A percentile compares a stretch with the other conserved stretches of the same genome.
Evolutionary conservation across 352 stramenopile species (phyloP).

Genomic region (Globisporangium middletonii): DNA sequence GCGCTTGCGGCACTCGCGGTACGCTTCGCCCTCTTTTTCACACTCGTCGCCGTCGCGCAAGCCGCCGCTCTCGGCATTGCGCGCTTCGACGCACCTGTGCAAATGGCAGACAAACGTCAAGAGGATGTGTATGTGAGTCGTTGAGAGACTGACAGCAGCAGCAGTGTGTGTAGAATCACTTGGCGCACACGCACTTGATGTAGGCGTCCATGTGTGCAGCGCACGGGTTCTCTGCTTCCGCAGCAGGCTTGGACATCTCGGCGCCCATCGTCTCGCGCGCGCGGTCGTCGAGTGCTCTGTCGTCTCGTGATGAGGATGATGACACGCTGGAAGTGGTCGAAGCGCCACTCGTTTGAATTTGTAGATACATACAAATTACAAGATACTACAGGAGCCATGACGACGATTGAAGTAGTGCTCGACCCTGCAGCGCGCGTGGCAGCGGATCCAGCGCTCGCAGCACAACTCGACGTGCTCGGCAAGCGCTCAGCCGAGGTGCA

Average conservation of each 20-base stretch:
- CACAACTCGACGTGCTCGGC: conserved; percentile 39
- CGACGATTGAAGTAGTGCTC: conserved; percentile 15
- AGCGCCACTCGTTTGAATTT: no score
- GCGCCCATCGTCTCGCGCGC: conserved; percentile 33
- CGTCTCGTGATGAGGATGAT: not conserved
- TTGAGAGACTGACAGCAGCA: not conserved
- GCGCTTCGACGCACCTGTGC: conserved; percentile 51
- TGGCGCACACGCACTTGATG: conserved; percentile 51
- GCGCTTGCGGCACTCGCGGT: conserved; percentile 54
- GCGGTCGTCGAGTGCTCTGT: no score
- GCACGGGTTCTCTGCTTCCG: conserved; percentile 37
- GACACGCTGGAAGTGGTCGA: not conserved
- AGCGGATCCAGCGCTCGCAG: conserved; percentile 12
- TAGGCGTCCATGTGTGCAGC: conserved; percentile 55
- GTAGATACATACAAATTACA: no score
- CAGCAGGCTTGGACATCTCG: conserved; percentile 43
- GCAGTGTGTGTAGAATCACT: conserved; percentile 1
- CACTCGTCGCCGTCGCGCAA: conserved; percentile 71
- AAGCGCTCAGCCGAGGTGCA: conserved; percentile 36
- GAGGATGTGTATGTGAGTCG: not conserved
- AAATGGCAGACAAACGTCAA: conserved; percentile 1
- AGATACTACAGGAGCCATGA: no score
- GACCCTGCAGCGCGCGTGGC: conserved; percentile 19
- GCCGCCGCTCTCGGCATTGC: conserved; percentile 46
- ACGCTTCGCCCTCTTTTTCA: conserved; percentile 51